Conservation (phyloP, 768 basidiomycete genomes). For the Udeniomyces megalosporus region DNA sequence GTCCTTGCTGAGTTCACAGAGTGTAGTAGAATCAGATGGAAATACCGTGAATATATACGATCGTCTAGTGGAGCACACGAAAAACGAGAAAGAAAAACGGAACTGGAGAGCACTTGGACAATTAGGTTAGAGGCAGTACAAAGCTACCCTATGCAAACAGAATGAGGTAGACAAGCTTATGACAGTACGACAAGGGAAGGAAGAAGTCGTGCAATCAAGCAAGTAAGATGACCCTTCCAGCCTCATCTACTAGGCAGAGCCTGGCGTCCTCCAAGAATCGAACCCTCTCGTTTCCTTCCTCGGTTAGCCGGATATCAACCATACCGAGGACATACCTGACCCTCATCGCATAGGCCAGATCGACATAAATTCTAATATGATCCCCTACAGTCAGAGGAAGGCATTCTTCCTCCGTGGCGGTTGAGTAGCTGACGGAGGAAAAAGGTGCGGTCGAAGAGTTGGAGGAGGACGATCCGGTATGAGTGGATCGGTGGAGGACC, state of each 20-base stretch:
- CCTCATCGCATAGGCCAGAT: conserved; percentile 1
- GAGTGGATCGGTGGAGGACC: conserved; percentile 4
- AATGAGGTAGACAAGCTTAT: too few relatives aligned
- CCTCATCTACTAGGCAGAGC: background rate
- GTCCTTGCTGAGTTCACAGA: too few relatives aligned
- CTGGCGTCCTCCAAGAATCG: background rate
- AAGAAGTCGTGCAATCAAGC: background rate
- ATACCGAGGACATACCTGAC: background rate
- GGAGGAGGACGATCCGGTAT: background rate
- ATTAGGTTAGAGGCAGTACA: too few relatives aligned
- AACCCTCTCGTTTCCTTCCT: background rate
- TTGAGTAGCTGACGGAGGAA: too few relatives aligned
- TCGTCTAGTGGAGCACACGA: too few relatives aligned
- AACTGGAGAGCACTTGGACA: too few relatives aligned
- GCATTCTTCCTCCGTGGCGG: background rate
- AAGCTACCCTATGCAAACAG: too few relatives aligned
- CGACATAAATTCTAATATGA: conserved; percentile 7
- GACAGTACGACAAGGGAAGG: too few relatives aligned
- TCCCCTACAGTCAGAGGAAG: background rate
- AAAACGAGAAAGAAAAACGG: too few relatives aligned
- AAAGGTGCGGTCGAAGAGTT: too few relatives aligned
- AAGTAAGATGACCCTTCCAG: background rate
- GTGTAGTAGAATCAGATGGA: too few relatives aligned
- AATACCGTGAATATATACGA: too few relatives aligned
- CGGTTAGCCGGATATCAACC: background rate